Evolutionary conservation across 1,139 yeast genomes (phyloP).

Genomic region (Sugiyamaella novakii): DNA sequence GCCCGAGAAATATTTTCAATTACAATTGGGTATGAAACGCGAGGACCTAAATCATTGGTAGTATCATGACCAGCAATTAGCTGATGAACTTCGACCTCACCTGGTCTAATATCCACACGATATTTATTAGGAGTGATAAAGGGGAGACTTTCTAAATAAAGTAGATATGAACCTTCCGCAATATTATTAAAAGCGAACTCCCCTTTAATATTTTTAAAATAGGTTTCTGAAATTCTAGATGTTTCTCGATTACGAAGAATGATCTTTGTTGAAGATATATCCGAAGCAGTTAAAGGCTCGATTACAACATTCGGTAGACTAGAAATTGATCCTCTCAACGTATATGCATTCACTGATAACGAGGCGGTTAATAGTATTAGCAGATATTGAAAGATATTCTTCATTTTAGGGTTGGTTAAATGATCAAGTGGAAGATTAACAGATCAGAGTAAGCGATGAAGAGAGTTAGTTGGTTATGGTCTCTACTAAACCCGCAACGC

Average conservation of each 20-base stretch:
- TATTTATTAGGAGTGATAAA: slow-evolving; percentile 25
- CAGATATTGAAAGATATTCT: too few relatives aligned
- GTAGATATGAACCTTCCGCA: slow-evolving; percentile 35
- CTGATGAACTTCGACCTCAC: slow-evolving; percentile 34
- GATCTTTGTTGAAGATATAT: slow-evolving; percentile 20
- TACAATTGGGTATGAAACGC: slow-evolving; percentile 36
- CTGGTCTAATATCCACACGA: slow-evolving; percentile 36
- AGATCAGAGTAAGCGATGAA: too few relatives aligned
- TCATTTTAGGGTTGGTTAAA: too few relatives aligned
- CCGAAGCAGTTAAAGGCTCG: slow-evolving; percentile 13
- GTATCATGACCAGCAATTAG: slow-evolving; percentile 37
- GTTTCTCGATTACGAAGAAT: slow-evolving; percentile 18
- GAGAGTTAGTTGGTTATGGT: too few relatives aligned
- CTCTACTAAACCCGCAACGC: too few relatives aligned
- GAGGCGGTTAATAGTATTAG: not conserved
- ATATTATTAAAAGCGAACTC: slow-evolving; percentile 36
- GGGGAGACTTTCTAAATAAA: slow-evolving; percentile 30
- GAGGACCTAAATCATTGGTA: slow-evolving; percentile 36
- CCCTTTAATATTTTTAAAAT: slow-evolving; percentile 25
- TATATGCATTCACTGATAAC: slow-evolving; percentile 15
- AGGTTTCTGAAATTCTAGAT: slow-evolving; percentile 10
- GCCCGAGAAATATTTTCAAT: slow-evolving; percentile 29
- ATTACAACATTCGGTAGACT: not conserved
- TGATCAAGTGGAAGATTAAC: too few relatives aligned
- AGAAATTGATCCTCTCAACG: slow-evolving; percentile 19